Base-by-base conservation (phyloP, 306 rosid genomes). In the Vigna reflexopilosa region DNA sequence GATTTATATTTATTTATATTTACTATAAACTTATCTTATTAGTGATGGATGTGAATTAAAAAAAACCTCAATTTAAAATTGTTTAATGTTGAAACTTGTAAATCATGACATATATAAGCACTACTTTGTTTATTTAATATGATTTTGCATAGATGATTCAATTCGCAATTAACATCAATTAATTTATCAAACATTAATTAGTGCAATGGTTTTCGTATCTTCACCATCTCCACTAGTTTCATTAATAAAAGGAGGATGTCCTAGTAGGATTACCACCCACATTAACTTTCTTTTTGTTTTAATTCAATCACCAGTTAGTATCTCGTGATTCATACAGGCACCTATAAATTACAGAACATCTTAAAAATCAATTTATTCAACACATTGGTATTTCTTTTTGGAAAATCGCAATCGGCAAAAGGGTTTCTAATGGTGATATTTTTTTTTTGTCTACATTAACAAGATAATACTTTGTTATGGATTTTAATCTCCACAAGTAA, bases 191-290 rank as follows among this genome's bases (percentile, higher is more conserved):
- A 9, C 62, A 62, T 51, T 13, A 13, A 28, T 42, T 65, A 45
- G 56, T 80, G 64, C 75, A 67, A 72, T 44, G 45, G 70, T 65
- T 69, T 73, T 73, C 75, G 44, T 65, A 30, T 45, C 13, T 63
- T 76, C 80, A 72, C 62, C 68, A 80, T 47, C 80, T 14, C 64
- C 84, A 81, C 84, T 74, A 55, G 32, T n/a, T 34, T 55, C 32
- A 65, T 65, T 64, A 40, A 17, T n/a, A 72, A 80, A 24, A 38
- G 17, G 34, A 49, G 5, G 70, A 62, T 19, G 45, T 24, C 67
- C 75, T 32, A 69, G 28, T 34, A 57, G 52, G 62, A 78, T 78
- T 57, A 69, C 59, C 76, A 57, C 17, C 70, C 49, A 20, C 38
- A 78, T 42, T 16, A 77, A 63, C 68, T 22, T 32, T 38, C 17